Evolutionary conservation across 345 rosid genomes (phyloP).

Genomic region (Angophora floribunda): DNA sequence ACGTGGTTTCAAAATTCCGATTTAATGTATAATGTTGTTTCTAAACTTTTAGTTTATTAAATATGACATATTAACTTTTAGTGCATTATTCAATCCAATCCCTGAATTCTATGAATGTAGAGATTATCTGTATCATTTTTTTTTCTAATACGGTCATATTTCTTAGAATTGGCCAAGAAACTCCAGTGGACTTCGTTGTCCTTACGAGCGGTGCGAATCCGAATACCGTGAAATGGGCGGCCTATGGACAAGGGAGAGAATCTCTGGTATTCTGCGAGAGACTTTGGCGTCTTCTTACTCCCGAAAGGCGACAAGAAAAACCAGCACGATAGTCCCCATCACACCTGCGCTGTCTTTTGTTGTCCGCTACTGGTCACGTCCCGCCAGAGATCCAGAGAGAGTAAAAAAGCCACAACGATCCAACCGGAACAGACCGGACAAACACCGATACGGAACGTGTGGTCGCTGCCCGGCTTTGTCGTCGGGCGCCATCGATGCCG

Average conservation of each 20-base stretch:
- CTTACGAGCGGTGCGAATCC: neutral
- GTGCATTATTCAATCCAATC: rapidly evolving
- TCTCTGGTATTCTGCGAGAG: neutral
- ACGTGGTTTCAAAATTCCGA: rapidly evolving
- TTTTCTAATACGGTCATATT: neutral
- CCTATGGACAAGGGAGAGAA: neutral
- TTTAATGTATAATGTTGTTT: rapidly evolving
- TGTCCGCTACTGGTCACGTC: neutral
- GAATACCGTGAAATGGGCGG: neutral
- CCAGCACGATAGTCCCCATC: neutral
- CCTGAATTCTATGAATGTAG: no score
- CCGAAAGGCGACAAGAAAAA: neutral
- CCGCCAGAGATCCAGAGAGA: neutral
- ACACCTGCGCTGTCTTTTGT: neutral
- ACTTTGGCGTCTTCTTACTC: neutral
- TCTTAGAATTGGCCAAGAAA: neutral
- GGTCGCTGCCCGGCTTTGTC: neutral
- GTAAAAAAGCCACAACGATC: neutral
- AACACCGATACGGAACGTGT: neutral
- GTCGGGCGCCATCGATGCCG: neutral
- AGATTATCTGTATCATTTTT: no score
- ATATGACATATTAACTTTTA: rapidly evolving
- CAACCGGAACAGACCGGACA: neutral
- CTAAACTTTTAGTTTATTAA: no score
- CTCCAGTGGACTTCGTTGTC: neutral